Evolutionary conservation across 306 rosid species (phyloP).

Genomic region (Vicia sativa): DNA sequence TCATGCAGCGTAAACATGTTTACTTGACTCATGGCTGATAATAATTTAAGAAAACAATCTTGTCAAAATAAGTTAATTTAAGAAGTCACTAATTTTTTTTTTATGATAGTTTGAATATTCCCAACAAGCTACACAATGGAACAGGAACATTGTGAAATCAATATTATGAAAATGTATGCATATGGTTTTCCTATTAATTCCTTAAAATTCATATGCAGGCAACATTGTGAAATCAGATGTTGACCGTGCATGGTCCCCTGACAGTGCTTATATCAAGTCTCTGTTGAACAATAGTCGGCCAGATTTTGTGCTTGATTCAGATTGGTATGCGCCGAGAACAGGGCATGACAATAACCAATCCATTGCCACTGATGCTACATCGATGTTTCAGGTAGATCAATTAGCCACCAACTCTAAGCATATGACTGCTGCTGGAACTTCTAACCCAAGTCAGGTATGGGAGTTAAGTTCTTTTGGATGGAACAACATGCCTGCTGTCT

Average conservation of each 20-base stretch:
- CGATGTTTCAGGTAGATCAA: too few species aligned
- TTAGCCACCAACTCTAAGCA: slow-evolving; percentile 53
- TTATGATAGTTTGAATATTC: too few species aligned
- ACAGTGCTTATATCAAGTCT: slow-evolving; percentile 44
- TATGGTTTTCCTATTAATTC: too few species aligned
- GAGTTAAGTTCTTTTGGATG: slow-evolving; percentile 58
- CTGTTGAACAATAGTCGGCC: slow-evolving; percentile 46
- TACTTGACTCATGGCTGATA: too few species aligned
- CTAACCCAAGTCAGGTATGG: slow-evolving; percentile 52
- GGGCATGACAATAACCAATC: slow-evolving; percentile 44
- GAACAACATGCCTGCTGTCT: slow-evolving; percentile 67
- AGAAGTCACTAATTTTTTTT: too few species aligned
- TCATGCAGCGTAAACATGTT: too few species aligned
- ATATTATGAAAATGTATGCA: too few species aligned
- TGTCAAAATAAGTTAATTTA: too few species aligned
- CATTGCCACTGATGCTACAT: slow-evolving; percentile 45
- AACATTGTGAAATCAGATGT: slow-evolving; percentile 56
- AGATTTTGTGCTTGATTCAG: slow-evolving; percentile 66
- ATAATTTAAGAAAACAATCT: too few species aligned
- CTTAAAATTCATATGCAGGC: slow-evolving; percentile 29
- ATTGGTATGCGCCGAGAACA: slow-evolving; percentile 59
- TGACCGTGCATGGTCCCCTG: slow-evolving; percentile 54
- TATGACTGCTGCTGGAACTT: slow-evolving; percentile 42
- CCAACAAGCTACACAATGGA: too few species aligned
- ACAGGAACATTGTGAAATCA: too few species aligned